phyloP scores from a whole-genome alignment of 2,329 filamentous ascomycete genomes.

The Apiospora aurea region DNA sequence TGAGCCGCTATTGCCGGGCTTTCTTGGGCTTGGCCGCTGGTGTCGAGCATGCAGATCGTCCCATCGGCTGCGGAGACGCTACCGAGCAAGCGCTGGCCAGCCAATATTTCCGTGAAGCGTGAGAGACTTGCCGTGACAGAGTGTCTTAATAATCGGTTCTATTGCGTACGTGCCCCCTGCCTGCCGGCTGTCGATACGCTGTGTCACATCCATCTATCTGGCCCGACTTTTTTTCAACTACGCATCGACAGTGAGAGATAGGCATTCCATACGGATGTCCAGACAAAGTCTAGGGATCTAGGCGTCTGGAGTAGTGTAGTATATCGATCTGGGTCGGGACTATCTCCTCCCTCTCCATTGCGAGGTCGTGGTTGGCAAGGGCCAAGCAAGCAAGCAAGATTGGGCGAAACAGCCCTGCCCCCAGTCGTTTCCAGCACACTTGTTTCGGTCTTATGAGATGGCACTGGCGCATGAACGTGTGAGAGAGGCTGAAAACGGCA shows the following conservation, averaged over 20 bases:
- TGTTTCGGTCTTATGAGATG: constrained; percentile 18
- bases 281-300: background rate
- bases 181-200: constrained; percentile 12
- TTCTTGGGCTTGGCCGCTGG: constrained; percentile 15
- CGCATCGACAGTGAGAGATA: background rate
- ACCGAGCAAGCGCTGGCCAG: constrained; percentile 23
- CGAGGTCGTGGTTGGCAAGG: background rate
- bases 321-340: background rate
- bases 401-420: constrained; percentile 11
- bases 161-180: constrained; percentile 11
- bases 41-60: constrained; percentile 23
- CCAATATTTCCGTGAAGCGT: constrained; percentile 18
- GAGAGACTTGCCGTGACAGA: constrained; percentile 11
- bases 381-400: constrained; percentile 9
- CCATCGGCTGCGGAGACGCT: constrained; percentile 24
- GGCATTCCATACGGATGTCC: background rate
- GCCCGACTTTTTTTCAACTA: background rate
- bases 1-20: constrained; percentile 35
- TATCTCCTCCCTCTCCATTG: background rate
- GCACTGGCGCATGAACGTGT: constrained; percentile 14
- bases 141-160: constrained; percentile 14
- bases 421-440: constrained; percentile 1
- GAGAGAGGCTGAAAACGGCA: constrained; percentile 20
- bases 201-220: background rate
- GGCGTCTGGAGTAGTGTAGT: background rate